Evolutionary conservation across 2,329 filamentous ascomycete species (phyloP).

Genomic region (Raffaelea arxii): DNA sequence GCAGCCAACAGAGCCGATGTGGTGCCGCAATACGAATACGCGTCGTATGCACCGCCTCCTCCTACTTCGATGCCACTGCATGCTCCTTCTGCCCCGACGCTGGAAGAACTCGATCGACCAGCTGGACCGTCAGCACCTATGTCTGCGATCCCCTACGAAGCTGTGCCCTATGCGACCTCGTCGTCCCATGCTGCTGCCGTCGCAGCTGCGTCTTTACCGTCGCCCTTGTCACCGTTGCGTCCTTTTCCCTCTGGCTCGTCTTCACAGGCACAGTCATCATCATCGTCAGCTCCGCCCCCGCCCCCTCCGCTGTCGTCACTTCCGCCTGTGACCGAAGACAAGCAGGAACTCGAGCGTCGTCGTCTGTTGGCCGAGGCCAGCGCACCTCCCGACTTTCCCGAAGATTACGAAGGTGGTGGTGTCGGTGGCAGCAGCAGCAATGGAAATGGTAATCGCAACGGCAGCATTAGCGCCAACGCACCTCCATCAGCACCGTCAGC

Average conservation of each 20-base stretch:
- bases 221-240: conserved; percentile 13
- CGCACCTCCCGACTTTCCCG: conserved; percentile 48
- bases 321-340: conserved; percentile 54
- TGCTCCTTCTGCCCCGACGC: conserved; percentile 33
- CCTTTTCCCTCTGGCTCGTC: too few species aligned
- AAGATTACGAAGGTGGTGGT: conserved; percentile 34
- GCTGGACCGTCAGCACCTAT: neutral
- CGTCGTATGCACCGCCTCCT: neutral
- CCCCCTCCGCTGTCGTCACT: neutral
- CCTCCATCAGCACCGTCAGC: conserved; percentile 15
- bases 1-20: too few species aligned
- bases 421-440: conserved; percentile 13
- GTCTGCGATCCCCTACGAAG: too few species aligned
- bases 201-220: neutral
- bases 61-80: too few species aligned
- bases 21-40: too few species aligned
- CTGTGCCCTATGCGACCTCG: too few species aligned
- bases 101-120: conserved; percentile 30
- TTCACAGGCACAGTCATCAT: too few species aligned
- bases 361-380: conserved; percentile 56
- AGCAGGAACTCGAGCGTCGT: conserved; percentile 64
- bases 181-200: too few species aligned
- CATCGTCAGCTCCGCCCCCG: neutral
- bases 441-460: too few species aligned
- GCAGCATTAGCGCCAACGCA: conserved; percentile 18